Percentiles rank a stretch among this genome's conserved stretches.
Conservation (phyloP, 1,284 basidiomycete species). For the Austroboletus niveus region DNA sequence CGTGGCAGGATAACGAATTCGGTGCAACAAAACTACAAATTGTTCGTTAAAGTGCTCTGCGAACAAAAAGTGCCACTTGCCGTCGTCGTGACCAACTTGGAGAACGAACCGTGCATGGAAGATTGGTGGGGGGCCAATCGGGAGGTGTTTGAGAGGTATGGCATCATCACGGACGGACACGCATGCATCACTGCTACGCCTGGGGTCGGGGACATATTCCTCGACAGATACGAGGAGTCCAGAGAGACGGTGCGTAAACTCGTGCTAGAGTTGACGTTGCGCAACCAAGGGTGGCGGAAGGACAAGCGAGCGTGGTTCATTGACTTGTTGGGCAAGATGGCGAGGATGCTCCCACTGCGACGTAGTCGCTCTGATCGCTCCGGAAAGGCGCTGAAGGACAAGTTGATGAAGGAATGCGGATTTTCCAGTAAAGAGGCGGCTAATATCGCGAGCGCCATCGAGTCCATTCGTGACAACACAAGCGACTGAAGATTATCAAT, state of each 20-base stretch:
- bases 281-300: conserved; percentile 17
- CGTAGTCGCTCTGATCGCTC: conserved; percentile 3
- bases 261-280: conserved; percentile 8
- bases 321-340: conserved; percentile 21
- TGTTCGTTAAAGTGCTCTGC: conserved; percentile 27
- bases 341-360: conserved; percentile 15
- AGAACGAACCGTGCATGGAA: conserved; percentile 40
- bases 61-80: conserved; percentile 33
- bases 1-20: conserved; percentile 35
- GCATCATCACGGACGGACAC: conserved; percentile 20
- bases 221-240: conserved; percentile 16
- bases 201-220: conserved; percentile 14
- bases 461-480: conserved; percentile 2
- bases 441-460: conserved; percentile 17
- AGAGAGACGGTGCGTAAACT: conserved; percentile 13
- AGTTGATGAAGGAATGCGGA: conserved; percentile 15
- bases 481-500: neutral
- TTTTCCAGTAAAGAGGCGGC: conserved; percentile 19
- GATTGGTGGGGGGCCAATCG: conserved; percentile 26
- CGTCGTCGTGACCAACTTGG: conserved; percentile 36
- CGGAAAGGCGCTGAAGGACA: conserved; percentile 9
- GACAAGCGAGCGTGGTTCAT: conserved; percentile 18
- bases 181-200: conserved; percentile 27
- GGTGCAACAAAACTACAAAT: conserved; percentile 27
- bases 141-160: conserved; percentile 16